Percentiles rank a stretch among this genome's conserved stretches.
These are phyloP conservation scores for Lecanicillium sp. DNA, from an alignment of 2,329 filamentous ascomycete species.

Conservation along the genomic window DNA sequence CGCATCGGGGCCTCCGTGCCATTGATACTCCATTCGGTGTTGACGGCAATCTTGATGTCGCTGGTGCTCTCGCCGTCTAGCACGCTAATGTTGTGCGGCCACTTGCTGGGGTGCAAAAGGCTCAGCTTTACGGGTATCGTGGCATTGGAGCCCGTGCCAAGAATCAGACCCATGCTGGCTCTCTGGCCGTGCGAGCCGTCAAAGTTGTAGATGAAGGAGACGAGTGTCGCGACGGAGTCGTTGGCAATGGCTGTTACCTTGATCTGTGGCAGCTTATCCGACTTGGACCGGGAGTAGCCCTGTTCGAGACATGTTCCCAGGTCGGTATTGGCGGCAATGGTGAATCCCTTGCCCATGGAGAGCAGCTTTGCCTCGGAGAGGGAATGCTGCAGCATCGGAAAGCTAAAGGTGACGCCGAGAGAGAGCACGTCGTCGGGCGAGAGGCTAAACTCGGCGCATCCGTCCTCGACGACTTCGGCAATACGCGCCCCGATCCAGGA, in stretches of 20 bases:
- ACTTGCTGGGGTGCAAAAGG: conserved; percentile 57
- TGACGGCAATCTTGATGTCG: conserved; percentile 64
- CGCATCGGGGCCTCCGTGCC: conserved; percentile 62
- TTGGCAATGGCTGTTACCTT: conserved; percentile 72
- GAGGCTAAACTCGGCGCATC: conserved; percentile 35
- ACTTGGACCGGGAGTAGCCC: conserved; percentile 48
- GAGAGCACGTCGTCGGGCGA: conserved; percentile 40
- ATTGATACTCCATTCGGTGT: conserved; percentile 79
- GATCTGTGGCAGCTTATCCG: conserved; percentile 50
- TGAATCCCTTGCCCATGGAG: conserved; percentile 65
- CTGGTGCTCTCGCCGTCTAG: conserved; percentile 36
- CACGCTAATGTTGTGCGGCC: conserved; percentile 39
- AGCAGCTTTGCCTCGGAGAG: conserved; percentile 56
- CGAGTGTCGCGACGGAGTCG: conserved; percentile 71
- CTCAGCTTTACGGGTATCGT: conserved; percentile 64
- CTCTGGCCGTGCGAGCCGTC: conserved; percentile 53
- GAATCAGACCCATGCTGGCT: conserved; percentile 72
- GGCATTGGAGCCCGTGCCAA: conserved; percentile 75
- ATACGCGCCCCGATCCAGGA: conserved; percentile 76
- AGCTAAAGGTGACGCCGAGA: conserved; percentile 63
- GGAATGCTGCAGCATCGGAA: conserved; percentile 59
- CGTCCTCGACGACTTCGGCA: conserved; percentile 60
- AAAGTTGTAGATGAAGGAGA: conserved; percentile 68
- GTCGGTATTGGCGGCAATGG: conserved; percentile 52
- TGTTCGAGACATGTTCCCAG: conserved; percentile 50